These are phyloP conservation scores for Phialocephala subalpina DNA, from an alignment of 2,329 filamentous ascomycete genomes.

Conservation along the genomic window DNA sequence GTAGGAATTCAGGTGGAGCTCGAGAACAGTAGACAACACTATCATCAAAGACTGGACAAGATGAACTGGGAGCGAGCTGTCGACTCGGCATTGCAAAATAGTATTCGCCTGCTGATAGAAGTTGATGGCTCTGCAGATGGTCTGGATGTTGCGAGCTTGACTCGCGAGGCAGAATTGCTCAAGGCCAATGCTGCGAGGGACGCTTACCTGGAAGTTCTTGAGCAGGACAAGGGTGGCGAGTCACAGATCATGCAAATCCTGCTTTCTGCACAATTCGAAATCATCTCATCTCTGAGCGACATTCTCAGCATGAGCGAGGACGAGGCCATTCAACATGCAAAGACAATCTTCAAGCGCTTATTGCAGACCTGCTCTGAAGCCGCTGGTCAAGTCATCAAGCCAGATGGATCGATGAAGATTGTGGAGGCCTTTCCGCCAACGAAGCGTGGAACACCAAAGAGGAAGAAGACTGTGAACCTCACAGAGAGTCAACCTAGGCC, in stretches of 20 bases:
- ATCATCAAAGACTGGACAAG: conserved; percentile 83
- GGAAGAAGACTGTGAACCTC: conserved; percentile 61
- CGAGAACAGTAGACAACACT: conserved; percentile 88
- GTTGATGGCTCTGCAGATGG: conserved; percentile 70
- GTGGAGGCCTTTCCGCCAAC: conserved; percentile 74
- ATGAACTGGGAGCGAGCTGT: conserved; percentile 87
- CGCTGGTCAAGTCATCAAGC: conserved; percentile 86
- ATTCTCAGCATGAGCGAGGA: conserved; percentile 84
- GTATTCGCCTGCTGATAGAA: conserved; percentile 79
- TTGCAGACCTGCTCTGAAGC: conserved; percentile 79
- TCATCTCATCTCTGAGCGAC: conserved; percentile 81
- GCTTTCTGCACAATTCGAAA: conserved; percentile 91
- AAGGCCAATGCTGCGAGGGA: conserved; percentile 86
- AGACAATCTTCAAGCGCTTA: conserved; percentile 77
- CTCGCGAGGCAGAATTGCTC: conserved; percentile 84
- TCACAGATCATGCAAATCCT: conserved; percentile 81
- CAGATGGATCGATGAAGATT: conserved; percentile 73
- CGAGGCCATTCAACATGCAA: conserved; percentile 83
- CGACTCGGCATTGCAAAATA: conserved; percentile 87
- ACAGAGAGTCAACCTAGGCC: conserved; percentile 32
- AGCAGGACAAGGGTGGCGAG: conserved; percentile 85
- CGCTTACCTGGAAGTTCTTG: conserved; percentile 76
- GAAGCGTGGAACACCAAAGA: conserved; percentile 79
- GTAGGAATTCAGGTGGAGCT: conserved; percentile 89
- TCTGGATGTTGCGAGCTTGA: conserved; percentile 75